Evolutionary conservation across 176 grass and related monocot species (phyloP).

Genomic region (Carex parvula): DNA sequence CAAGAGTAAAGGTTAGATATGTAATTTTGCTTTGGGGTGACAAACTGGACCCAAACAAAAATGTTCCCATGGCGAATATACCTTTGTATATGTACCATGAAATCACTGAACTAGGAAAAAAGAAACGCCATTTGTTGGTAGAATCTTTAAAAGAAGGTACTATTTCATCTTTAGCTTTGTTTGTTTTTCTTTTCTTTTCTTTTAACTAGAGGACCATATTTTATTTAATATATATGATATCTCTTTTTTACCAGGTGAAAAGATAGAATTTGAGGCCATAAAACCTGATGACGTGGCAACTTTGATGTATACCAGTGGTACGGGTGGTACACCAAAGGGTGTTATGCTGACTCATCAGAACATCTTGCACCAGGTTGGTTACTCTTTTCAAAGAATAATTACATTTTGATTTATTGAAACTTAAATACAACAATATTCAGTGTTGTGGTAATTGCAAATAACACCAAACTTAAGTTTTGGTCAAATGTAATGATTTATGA

Average conservation of each 20-base stretch:
- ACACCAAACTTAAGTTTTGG: not conserved
- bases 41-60: constrained; percentile 53
- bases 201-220: not conserved
- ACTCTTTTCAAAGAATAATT: not conserved
- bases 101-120: constrained; percentile 54
- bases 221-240: not conserved
- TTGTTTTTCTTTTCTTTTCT: not conserved
- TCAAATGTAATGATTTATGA: not conserved
- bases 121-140: constrained; percentile 40
- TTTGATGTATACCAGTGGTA: constrained; percentile 97
- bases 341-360: constrained; percentile 94
- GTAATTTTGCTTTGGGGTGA: constrained; percentile 91
- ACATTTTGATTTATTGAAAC: not conserved
- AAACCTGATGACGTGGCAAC: constrained; percentile 77
- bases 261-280: constrained; percentile 55
- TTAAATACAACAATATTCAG: not conserved
- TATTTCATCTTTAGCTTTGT: constrained; percentile 15
- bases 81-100: constrained; percentile 80
- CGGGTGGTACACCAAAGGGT: constrained; percentile 81
- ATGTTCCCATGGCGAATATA: constrained; percentile 39
- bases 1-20: constrained; percentile 60
- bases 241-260: constrained; percentile 29
- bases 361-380: constrained; percentile 86
- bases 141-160: constrained; percentile 57
- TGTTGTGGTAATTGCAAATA: not conserved